A percentile compares a stretch with the other conserved stretches of the same genome.
Conservation (phyloP, 306 rosid genomes). For the Cotoneaster glaucophyllus region DNA sequence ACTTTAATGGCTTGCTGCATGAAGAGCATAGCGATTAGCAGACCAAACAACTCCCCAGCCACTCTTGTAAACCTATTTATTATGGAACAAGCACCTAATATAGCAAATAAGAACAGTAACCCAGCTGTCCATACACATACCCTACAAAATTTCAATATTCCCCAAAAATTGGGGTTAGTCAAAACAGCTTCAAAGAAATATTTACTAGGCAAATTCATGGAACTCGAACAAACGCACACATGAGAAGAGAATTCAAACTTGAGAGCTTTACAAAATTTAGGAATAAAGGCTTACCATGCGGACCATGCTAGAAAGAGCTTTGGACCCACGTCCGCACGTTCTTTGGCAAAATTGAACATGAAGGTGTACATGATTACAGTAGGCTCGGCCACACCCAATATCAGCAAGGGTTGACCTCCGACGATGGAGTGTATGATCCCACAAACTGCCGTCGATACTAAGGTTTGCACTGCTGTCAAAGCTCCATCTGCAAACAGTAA, state of each 20-base stretch:
- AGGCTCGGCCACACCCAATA: conserved; percentile 97
- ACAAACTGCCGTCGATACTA: conserved; percentile 79
- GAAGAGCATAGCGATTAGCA: conserved; percentile 97
- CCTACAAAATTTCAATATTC: conserved; percentile 40
- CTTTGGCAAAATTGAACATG: conserved; percentile 89
- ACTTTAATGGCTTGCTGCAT: conserved; percentile 96
- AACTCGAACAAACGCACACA: neutral
- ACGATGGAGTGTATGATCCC: conserved; percentile 82
- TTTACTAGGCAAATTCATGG: neutral
- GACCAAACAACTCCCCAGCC: conserved; percentile 90
- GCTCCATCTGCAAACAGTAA: conserved; percentile 55
- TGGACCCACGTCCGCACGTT: conserved; percentile 64
- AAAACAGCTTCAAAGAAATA: neutral
- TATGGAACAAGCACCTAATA: conserved; percentile 94
- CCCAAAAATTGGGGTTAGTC: neutral
- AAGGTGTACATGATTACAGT: conserved; percentile 95
- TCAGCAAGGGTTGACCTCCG: conserved; percentile 91
- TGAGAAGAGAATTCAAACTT: neutral
- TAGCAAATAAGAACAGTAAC: conserved; percentile 66
- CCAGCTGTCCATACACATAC: conserved; percentile 92
- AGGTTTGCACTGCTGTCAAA: conserved; percentile 89
- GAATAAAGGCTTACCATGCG: conserved; percentile 52
- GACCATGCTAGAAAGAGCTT: conserved; percentile 80
- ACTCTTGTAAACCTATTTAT: conserved; percentile 91
- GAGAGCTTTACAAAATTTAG: too few relatives aligned